Evolutionary conservation across 768 basidiomycete genomes (phyloP).

Genomic region (Dentipellis fragilis): DNA sequence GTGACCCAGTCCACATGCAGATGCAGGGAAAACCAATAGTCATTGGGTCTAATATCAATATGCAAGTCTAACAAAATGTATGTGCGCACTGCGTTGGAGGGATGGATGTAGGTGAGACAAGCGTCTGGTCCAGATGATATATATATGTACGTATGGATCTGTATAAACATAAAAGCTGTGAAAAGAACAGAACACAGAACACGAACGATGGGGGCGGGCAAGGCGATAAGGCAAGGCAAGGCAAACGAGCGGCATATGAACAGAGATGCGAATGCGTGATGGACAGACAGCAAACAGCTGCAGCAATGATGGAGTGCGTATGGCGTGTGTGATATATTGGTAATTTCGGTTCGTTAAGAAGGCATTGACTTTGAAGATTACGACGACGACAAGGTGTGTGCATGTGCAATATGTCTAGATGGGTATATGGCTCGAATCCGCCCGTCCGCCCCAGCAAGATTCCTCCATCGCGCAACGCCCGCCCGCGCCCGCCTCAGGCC

Average conservation of each 20-base stretch:
- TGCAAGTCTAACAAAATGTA: neutral
- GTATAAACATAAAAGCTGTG: too few relatives aligned
- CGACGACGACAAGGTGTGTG: neutral
- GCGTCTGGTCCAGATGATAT: too few relatives aligned
- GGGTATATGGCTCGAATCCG: constrained; percentile 10
- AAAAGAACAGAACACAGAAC: too few relatives aligned
- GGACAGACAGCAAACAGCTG: too few relatives aligned
- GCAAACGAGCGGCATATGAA: too few relatives aligned
- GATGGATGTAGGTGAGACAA: too few relatives aligned
- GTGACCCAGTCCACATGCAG: too few relatives aligned
- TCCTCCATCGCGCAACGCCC: neutral
- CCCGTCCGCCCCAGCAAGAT: neutral
- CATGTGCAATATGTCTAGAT: constrained; percentile 5
- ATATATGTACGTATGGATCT: too few relatives aligned
- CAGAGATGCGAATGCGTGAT: too few relatives aligned
- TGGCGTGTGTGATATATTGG: neutral
- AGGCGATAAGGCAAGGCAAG: too few relatives aligned
- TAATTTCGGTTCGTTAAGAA: neutral
- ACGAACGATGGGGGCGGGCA: too few relatives aligned
- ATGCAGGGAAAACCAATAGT: neutral
- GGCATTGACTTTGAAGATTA: neutral
- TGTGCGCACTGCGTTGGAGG: too few relatives aligned
- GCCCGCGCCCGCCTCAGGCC: neutral
- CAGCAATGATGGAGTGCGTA: neutral
- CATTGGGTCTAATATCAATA: neutral